phyloP scores from a whole-genome alignment of 1,284 basidiomycete species.

The Cystobasidiaceae sp. region DNA sequence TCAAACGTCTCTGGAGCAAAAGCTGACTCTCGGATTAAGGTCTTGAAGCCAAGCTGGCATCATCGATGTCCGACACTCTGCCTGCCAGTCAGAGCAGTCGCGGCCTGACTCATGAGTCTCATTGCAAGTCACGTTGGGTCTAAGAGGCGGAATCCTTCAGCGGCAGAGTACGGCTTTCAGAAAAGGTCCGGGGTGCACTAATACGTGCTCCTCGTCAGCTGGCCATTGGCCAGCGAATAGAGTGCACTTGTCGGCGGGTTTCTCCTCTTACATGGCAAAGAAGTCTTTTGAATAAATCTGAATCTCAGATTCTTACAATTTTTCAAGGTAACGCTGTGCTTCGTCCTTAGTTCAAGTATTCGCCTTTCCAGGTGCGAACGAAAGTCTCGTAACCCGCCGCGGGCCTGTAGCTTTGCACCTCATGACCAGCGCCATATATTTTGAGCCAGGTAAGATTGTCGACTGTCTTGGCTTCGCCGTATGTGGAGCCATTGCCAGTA shows the following conservation, averaged over 20 bases:
- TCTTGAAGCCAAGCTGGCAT: neutral
- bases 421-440: slow-evolving; percentile 1
- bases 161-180: no score
- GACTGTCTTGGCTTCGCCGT: slow-evolving; percentile 1
- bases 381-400: slow-evolving; percentile 4
- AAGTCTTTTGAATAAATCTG: neutral
- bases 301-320: neutral
- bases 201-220: no score
- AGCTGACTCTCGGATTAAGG: neutral
- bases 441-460: slow-evolving; percentile 1
- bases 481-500: neutral
- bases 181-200: no score
- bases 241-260: no score
- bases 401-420: neutral
- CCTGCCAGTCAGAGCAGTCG: no score
- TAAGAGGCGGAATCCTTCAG: no score
- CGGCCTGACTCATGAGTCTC: no score
- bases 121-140: no score
- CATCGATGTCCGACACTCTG: neutral
- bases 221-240: no score
- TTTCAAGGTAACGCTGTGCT: neutral
- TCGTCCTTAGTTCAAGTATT: neutral
- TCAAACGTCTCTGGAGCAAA: neutral
- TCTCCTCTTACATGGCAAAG: neutral
- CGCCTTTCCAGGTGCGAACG: neutral